Percentiles rank a stretch among this genome's conserved stretches.
Evolutionary conservation across 2,329 filamentous ascomycete genomes (phyloP).

Genomic region (Knoxdaviesia capensis): DNA sequence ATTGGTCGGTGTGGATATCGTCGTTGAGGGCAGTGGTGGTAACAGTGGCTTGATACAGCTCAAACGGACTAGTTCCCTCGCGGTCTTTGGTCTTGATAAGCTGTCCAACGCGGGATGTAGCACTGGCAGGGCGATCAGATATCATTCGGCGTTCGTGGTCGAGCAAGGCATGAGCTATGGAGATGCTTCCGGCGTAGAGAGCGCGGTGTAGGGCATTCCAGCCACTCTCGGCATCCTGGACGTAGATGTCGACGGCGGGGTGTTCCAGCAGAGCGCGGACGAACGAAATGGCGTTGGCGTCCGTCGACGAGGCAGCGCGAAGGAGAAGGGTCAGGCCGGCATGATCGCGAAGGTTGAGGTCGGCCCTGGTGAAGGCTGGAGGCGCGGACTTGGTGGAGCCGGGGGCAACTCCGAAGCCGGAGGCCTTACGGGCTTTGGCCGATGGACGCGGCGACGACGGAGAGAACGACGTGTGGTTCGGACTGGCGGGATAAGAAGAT

Average conservation of each 20-base stretch:
- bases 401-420: conserved; percentile 23
- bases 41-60: conserved; percentile 78
- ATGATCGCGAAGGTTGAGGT: conserved; percentile 72
- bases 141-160: conserved; percentile 52
- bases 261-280: conserved; percentile 64
- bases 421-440: conserved; percentile 29
- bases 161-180: conserved; percentile 65
- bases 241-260: conserved; percentile 66
- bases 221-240: conserved; percentile 75
- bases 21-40: conserved; percentile 14
- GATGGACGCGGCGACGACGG: conserved; percentile 26
- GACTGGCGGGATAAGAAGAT: too few species aligned
- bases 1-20: too few species aligned
- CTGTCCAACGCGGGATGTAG: conserved; percentile 43
- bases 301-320: conserved; percentile 59
- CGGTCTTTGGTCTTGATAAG: conserved; percentile 90
- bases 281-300: conserved; percentile 50
- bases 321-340: conserved; percentile 68
- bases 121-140: conserved; percentile 36
- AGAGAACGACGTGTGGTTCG: too few species aligned
- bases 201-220: conserved; percentile 92
- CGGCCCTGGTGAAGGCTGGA: conserved; percentile 29
- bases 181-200: conserved; percentile 74
- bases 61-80: conserved; percentile 86
- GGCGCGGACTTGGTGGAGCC: conserved; percentile 24